These are phyloP conservation scores for Penicillium dipodomyicola DNA, from an alignment of 495 filamentous ascomycete species.

Conservation along the genomic window DNA sequence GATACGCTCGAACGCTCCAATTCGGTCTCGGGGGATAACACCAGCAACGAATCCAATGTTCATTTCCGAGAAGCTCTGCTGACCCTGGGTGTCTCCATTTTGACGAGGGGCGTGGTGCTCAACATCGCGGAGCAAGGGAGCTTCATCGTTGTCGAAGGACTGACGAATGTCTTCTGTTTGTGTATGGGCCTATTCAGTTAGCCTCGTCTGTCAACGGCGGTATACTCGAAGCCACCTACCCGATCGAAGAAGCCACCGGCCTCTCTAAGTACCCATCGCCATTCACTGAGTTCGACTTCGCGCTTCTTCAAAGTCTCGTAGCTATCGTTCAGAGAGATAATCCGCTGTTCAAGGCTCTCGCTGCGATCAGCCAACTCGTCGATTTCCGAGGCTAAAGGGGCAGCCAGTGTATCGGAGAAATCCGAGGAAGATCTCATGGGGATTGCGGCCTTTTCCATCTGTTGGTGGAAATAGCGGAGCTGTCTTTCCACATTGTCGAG, in stretches of 20 bases:
- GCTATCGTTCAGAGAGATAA: conserved; percentile 89
- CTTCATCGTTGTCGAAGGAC: conserved; percentile 83
- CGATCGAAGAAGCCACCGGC: conserved; percentile 96
- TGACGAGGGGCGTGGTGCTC: conserved; percentile 64
- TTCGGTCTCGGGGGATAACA: conserved; percentile 89
- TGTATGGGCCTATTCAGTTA: conserved; percentile 64
- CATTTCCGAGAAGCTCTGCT: conserved; percentile 89
- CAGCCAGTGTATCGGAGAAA: conserved; percentile 77
- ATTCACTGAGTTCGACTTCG: conserved; percentile 94
- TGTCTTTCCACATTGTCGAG: conserved; percentile 98
- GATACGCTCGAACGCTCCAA: conserved; percentile 93
- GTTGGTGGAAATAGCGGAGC: conserved; percentile 87
- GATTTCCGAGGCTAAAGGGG: conserved; percentile 88
- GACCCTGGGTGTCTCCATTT: conserved; percentile 68
- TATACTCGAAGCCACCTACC: conserved; percentile 31
- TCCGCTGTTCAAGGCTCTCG: conserved; percentile 86
- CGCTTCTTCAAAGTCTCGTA: conserved; percentile 97
- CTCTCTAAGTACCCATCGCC: conserved; percentile 95
- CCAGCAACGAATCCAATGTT: conserved; percentile 99
- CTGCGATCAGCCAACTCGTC: conserved; percentile 90
- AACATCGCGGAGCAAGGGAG: conserved; percentile 77
- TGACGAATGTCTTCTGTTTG: conserved; percentile 95
- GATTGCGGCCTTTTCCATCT: conserved; percentile 91
- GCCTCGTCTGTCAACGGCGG: conserved; percentile 19
- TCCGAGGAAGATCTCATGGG: conserved; percentile 80